These are phyloP conservation scores for Eremochloa ophiuroides DNA, from an alignment of 176 grass and related monocot species.

Conservation along the genomic window DNA sequence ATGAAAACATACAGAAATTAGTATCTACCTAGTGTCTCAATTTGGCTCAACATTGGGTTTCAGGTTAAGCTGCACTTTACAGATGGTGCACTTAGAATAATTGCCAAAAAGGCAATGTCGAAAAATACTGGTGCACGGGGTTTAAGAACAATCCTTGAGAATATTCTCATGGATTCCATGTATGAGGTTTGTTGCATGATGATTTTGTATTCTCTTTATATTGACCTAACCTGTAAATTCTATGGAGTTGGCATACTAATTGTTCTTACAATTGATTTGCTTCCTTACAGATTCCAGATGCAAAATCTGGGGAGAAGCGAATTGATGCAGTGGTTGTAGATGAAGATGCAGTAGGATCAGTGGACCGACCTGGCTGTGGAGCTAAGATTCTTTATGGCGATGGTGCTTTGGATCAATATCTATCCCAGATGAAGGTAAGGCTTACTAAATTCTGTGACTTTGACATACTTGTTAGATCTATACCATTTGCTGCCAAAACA, in stretches of 20 bases:
- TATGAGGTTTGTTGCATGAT: constrained; percentile 65
- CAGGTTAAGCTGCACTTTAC: constrained; percentile 98
- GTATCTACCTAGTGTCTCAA: background rate
- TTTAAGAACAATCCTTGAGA: constrained; percentile 92
- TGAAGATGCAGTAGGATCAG: constrained; percentile 75
- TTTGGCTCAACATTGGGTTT: constrained; percentile 20
- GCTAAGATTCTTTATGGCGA: constrained; percentile 86
- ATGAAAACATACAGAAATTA: constrained; percentile 13
- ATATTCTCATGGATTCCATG: constrained; percentile 97
- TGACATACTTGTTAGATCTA: background rate
- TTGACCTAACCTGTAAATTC: background rate
- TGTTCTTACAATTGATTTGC: constrained; percentile 5
- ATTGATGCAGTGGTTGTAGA: constrained; percentile 95
- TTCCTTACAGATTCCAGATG: constrained; percentile 78
- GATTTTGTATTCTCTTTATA: background rate
- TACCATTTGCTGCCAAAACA: constrained; percentile 4
- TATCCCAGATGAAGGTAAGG: constrained; percentile 48
- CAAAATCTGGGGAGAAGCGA: constrained; percentile 65
- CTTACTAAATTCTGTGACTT: constrained; percentile 3
- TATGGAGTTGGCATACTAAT: background rate
- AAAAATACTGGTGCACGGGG: constrained; percentile 95
- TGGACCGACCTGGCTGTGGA: constrained; percentile 68
- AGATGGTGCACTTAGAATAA: constrained; percentile 74
- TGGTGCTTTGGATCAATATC: constrained; percentile 67
- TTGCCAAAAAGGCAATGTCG: constrained; percentile 83